Evolutionary conservation across 2,329 filamentous ascomycete species (phyloP), one percentile per base, ranked within the genome.

Genomic region (Epichloe amarillans): DNA sequence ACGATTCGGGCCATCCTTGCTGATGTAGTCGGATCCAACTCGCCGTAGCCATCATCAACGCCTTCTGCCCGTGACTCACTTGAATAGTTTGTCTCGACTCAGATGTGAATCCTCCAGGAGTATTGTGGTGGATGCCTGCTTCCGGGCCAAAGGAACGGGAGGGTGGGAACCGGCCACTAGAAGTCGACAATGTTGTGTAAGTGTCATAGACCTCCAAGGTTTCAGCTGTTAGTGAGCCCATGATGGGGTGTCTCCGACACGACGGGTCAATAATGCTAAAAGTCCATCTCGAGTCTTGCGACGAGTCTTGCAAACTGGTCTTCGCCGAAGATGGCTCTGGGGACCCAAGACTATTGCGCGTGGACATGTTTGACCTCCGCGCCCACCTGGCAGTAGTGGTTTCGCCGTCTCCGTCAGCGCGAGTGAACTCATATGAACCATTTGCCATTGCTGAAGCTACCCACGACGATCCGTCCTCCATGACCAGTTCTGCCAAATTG

Each of bases 251-350:
- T 12, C 83, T 79, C 36, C 84, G 74, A 8, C 77, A 79, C 45
- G 76, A 75, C 0, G 84, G 79, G 57, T 85, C 79, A 58, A 91
- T 82, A 54, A 88, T 79, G 67, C 84, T 88, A 62, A 91, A 91
- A 8, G 80, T 87, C 69, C 83, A 90, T 61, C 79, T 81, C 52
- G 67, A 69, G 45, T 79, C 76, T 36, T 42, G 50, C 50, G n/a
- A 33, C 1, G 60, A 54, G 2, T 65, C 56, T 1, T 59, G 57
- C 3, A 63, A 54, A 3, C 63, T 54, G 6, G 55, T 54, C 15
- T 56, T 51, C 50, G 55, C 56, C 45, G 57, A 56, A 47, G 58
- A 46, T 35, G 50, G 55, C 8, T 52, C 47, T 19, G 52, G 49
- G n/a, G 60, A 56, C 17, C 51, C 49, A 42, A 52, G 42, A 23